phyloP scores from a whole-genome alignment of 2,329 filamentous ascomycete species.

The Nemania sp. region DNA sequence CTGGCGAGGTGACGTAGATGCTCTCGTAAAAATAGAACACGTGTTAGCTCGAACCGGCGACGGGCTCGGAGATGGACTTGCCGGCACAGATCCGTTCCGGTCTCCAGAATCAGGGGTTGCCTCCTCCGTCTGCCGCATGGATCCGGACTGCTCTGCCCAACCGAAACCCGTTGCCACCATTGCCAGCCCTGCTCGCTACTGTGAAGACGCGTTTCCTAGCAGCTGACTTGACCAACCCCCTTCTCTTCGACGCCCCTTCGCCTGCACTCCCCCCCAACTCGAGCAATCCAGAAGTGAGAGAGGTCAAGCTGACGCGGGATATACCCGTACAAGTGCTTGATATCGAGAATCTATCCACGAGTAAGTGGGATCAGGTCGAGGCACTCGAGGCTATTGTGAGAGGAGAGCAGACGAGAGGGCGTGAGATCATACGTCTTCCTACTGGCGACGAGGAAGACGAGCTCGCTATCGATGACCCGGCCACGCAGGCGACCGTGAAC shows the following conservation, averaged over 20 bases:
- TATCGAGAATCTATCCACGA: conserved; percentile 79
- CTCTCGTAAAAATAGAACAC: no score
- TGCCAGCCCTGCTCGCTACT: conserved; percentile 76
- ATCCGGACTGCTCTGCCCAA: conserved; percentile 64
- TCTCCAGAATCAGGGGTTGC: conserved; percentile 58
- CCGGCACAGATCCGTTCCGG: conserved; percentile 56
- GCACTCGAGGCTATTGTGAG: conserved; percentile 73
- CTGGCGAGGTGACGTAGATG: no score
- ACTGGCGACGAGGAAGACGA: conserved; percentile 50
- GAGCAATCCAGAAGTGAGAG: conserved; percentile 56
- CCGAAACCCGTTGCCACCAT: conserved; percentile 61
- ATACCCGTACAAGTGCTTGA: conserved; percentile 83
- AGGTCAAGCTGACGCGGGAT: conserved; percentile 61
- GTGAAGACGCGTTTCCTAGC: conserved; percentile 79
- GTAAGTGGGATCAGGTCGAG: conserved; percentile 86
- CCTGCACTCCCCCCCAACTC: conserved; percentile 59
- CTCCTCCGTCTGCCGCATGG: conserved; percentile 61
- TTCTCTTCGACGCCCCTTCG: conserved; percentile 50
- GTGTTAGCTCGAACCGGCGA: no score
- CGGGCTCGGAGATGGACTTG: conserved; percentile 38
- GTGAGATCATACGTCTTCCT: conserved; percentile 77
- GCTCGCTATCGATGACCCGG: conserved; percentile 43
- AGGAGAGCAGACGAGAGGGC: conserved; percentile 74
- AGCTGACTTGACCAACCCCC: conserved; percentile 71
- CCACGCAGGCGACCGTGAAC: conserved; percentile 25